These are phyloP conservation scores for Juglanconis sp. DNA, from an alignment of 2,329 filamentous ascomycete species.

Conservation along the genomic window DNA sequence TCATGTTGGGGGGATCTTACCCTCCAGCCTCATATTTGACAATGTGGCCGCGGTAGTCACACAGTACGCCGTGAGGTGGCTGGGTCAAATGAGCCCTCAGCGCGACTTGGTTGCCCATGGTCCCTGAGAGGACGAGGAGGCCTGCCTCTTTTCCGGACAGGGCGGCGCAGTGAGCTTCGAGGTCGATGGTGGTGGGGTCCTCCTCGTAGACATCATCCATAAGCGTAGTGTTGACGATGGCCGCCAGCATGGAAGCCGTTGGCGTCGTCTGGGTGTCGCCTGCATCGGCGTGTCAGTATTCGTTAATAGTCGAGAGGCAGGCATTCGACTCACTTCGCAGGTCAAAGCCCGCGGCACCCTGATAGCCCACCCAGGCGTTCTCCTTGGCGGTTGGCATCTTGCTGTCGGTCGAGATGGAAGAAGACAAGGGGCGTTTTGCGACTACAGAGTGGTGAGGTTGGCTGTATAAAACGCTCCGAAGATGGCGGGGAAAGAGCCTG, in stretches of 20 bases:
- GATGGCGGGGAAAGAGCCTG: too few species aligned
- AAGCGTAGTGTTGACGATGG: slow-evolving; percentile 71
- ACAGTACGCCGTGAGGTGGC: slow-evolving; percentile 77
- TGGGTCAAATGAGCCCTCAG: slow-evolving; percentile 73
- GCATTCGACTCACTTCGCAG: slow-evolving; percentile 33
- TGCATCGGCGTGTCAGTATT: slow-evolving; percentile 20
- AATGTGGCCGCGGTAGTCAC: slow-evolving; percentile 77
- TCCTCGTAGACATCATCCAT: slow-evolving; percentile 82
- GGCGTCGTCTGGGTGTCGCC: slow-evolving; percentile 66
- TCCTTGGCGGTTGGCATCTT: slow-evolving; percentile 15
- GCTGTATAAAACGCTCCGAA: not conserved
- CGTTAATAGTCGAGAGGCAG: not conserved
- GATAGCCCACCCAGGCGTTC: slow-evolving; percentile 35
- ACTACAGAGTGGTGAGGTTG: not conserved
- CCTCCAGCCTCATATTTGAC: slow-evolving; percentile 64
- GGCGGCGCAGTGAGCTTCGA: slow-evolving; percentile 71
- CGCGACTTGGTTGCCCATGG: slow-evolving; percentile 90
- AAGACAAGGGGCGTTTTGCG: not conserved
- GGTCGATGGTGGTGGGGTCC: slow-evolving; percentile 71
- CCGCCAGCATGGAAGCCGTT: slow-evolving; percentile 75
- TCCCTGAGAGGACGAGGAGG: slow-evolving; percentile 82
- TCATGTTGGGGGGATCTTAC: slow-evolving; percentile 29
- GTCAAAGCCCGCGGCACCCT: slow-evolving; percentile 37
- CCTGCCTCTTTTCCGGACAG: slow-evolving; percentile 73
- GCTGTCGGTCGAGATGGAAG: not conserved